These are phyloP conservation scores for Globisporangium irregulare DNA, from an alignment of 352 stramenopile species.

Conservation along the genomic window DNA sequence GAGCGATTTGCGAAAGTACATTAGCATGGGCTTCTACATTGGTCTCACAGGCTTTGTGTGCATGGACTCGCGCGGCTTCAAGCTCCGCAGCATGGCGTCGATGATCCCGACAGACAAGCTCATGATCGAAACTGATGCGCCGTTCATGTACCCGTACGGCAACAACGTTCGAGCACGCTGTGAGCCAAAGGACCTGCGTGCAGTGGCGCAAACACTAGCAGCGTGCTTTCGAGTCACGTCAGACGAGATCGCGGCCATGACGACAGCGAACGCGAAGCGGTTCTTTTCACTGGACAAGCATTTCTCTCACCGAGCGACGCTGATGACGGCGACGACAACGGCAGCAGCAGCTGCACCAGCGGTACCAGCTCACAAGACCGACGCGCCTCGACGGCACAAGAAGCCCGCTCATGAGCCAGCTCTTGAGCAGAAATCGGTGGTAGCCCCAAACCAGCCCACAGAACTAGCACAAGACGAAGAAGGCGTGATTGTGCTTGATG, in stretches of 20 bases:
- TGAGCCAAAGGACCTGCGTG: constrained; percentile 62
- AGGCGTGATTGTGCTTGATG: constrained; percentile 38
- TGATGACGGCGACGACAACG: neutral
- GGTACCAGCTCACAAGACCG: neutral
- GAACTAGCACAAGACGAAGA: neutral
- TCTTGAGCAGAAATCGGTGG: neutral
- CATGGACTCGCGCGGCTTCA: constrained; percentile 51
- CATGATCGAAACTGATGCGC: constrained; percentile 75
- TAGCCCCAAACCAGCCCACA: neutral
- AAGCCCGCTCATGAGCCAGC: neutral
- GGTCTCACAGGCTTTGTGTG: constrained; percentile 70
- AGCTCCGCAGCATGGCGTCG: constrained; percentile 38
- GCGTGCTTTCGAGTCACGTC: constrained; percentile 35
- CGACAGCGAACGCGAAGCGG: constrained; percentile 42
- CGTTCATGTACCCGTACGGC: constrained; percentile 73
- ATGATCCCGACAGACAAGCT: constrained; percentile 52
- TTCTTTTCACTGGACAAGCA: constrained; percentile 48
- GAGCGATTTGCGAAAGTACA: constrained; percentile 47
- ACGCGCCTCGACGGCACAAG: neutral
- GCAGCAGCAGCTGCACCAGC: neutral
- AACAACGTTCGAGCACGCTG: constrained; percentile 38
- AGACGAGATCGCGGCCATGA: constrained; percentile 37
- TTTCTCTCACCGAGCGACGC: constrained; percentile 5
- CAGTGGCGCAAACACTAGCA: constrained; percentile 58
- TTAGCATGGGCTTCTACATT: constrained; percentile 68